A percentile compares a stretch with the other conserved stretches of the same genome.
Evolutionary conservation across 352 stramenopile genomes (phyloP).

Genomic region (Pythium apleroticum): DNA sequence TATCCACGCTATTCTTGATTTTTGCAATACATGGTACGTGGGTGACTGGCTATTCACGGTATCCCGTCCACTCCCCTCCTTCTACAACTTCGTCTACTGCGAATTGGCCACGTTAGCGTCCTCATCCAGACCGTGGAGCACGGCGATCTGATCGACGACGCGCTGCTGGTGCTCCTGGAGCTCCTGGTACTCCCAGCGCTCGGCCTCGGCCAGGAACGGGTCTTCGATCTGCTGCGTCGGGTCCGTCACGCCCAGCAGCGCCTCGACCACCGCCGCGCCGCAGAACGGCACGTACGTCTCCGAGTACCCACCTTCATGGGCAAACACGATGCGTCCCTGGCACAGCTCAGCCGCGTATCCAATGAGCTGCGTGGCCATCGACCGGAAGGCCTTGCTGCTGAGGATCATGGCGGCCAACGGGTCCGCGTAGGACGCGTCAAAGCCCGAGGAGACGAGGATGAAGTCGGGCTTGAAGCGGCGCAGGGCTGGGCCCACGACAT

Average conservation of each 20-base stretch:
- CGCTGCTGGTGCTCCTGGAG: constrained; percentile 69
- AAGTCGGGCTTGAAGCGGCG: constrained; percentile 75
- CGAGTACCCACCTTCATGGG: constrained; percentile 83
- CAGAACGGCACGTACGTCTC: constrained; percentile 92
- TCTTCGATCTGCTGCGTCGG: constrained; percentile 48
- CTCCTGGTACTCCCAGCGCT: constrained; percentile 76
- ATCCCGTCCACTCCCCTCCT: background rate
- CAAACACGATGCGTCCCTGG: constrained; percentile 61
- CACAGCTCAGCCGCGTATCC: constrained; percentile 42
- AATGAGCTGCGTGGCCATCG: constrained; percentile 65
- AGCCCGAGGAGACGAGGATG: constrained; percentile 72
- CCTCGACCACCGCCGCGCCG: constrained; percentile 78
- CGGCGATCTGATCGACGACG: constrained; percentile 42
- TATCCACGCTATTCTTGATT: background rate
- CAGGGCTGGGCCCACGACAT: constrained; percentile 68
- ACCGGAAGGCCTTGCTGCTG: constrained; percentile 63
- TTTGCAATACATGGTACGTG: background rate
- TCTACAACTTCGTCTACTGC: background rate
- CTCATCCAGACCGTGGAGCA: constrained; percentile 29
- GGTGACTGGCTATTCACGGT: background rate
- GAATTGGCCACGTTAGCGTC: background rate
- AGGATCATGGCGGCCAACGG: constrained; percentile 85
- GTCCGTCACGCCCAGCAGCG: constrained; percentile 50
- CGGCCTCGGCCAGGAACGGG: constrained; percentile 57
- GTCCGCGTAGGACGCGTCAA: constrained; percentile 81